Evolutionary conservation across 805 yeast species (phyloP), one percentile per base, ranked within the genome.

Genomic region (Wickerhamomyces mucosus): DNA sequence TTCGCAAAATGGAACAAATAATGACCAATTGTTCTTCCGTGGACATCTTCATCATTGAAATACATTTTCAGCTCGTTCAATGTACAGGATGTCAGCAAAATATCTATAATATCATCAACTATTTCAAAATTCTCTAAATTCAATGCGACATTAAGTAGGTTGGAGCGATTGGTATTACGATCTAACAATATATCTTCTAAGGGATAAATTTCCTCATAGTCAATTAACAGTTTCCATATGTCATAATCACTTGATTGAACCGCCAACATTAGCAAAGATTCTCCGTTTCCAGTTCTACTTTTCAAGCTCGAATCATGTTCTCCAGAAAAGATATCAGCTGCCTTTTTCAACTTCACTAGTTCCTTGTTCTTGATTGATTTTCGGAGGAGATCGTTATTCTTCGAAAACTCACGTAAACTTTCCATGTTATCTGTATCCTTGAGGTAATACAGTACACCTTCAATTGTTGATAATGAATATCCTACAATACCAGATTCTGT

Each of bases 401-500:
- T 48, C 0, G 88, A 72, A 9, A 59, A 48, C 1, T 43, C 36
- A 4, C 56, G 45, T 29, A 79, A 52, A 4, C 53, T 48, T 2
- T 55, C 55, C 7, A 57, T 28, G 28, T 65, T 67, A 9, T 49
- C 51, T 6, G 38, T 32, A 22, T 65, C 55, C 21, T 56, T 56
- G n/a, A 85, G 59, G 46, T 79, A 89, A 34, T 59, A 72, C 7
- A 84, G 46, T 0, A 83, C 94, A 0, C 86, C 95, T 44, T 86
- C 95, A 27, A 86, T 61, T 6, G 95, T 84, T 27, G 95, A 78
- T 11, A 85, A 42, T 1, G 86, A 77, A 50, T 89, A 89, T 9
- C 83, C 94, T 19, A 70, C 52, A 16, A 71, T 61, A 0, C 95
- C 95, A 4, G 62, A 48, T 26, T 65, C 71, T 7, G 62, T 46